phyloP scores from a whole-genome alignment of 768 basidiomycete genomes.

The Tylopilus plumbeoviolaceoides region DNA sequence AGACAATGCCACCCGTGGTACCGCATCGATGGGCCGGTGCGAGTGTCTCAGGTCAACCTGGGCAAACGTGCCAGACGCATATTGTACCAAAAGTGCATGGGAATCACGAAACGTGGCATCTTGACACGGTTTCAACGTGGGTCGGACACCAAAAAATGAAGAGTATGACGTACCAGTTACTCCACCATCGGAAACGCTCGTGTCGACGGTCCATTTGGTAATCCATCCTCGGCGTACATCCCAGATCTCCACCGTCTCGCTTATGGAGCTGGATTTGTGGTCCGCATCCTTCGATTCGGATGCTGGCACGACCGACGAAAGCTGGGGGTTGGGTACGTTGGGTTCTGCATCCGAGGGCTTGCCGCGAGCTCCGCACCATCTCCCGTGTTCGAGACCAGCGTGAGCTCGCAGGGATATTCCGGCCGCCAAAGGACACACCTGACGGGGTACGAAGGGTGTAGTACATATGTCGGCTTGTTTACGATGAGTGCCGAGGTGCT shows the following conservation, averaged over 20 bases:
- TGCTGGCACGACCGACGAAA: constrained; percentile 6
- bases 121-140: constrained; percentile 22
- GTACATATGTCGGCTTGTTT: constrained; percentile 60
- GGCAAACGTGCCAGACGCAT: constrained; percentile 72
- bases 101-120: constrained; percentile 69
- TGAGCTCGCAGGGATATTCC: constrained; percentile 69
- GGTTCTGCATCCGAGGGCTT: constrained; percentile 27
- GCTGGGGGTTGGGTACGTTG: constrained; percentile 17
- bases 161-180: constrained; percentile 55
- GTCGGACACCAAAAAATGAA: background rate
- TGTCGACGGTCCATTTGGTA: constrained; percentile 75
- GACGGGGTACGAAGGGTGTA: constrained; percentile 73
- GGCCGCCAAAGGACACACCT: constrained; percentile 77
- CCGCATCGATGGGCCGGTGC: constrained; percentile 59
- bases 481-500: constrained; percentile 49
- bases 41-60: constrained; percentile 71
- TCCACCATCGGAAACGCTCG: constrained; percentile 63
- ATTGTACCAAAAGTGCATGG: constrained; percentile 69
- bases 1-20: constrained; percentile 57
- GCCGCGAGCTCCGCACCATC: constrained; percentile 20
- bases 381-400: constrained; percentile 63
- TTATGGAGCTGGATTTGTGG: constrained; percentile 19
- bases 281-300: constrained; percentile 16
- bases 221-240: constrained; percentile 78
- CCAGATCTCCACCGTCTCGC: constrained; percentile 80